These are phyloP conservation scores for Arctostaphylos glauca DNA, from an alignment of 148 eudicot species.

Conservation along the genomic window DNA sequence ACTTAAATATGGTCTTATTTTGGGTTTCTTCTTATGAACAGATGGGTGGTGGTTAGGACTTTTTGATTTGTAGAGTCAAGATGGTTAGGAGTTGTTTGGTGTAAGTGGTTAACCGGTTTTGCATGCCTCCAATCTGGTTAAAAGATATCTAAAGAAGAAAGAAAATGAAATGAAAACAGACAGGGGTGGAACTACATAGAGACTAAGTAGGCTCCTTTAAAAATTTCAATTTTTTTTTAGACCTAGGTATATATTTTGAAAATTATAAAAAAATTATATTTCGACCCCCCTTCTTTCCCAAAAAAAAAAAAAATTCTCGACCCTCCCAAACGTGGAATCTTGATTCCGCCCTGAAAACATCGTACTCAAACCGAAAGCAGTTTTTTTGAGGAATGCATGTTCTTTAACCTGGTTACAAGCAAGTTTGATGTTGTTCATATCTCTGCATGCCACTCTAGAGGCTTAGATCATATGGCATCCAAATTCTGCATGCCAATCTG, in stretches of 20 bases:
- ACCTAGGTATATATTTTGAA: too few relatives aligned
- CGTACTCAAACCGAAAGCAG: too few relatives aligned
- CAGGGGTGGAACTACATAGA: too few relatives aligned
- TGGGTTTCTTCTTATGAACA: not conserved
- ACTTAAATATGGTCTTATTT: not conserved
- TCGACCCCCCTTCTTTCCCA: too few relatives aligned
- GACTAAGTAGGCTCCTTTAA: too few relatives aligned
- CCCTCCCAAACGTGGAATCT: too few relatives aligned
- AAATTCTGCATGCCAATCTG: too few relatives aligned
- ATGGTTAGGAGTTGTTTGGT: conserved; percentile 7
- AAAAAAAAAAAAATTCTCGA: too few relatives aligned
- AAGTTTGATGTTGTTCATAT: not conserved
- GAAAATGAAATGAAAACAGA: not conserved
- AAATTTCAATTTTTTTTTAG: too few relatives aligned
- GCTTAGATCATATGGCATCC: not conserved
- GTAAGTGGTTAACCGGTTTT: not conserved
- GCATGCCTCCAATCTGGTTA: not conserved
- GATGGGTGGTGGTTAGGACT: not conserved
- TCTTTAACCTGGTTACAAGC: not conserved
- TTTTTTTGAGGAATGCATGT: not conserved
- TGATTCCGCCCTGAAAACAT: too few relatives aligned
- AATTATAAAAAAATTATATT: too few relatives aligned
- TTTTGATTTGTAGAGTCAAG: not conserved
- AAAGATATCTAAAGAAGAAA: not conserved
- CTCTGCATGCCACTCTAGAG: not conserved